Conservation (phyloP, 2,329 filamentous ascomycete genomes). For the Seiridium unicorne region DNA sequence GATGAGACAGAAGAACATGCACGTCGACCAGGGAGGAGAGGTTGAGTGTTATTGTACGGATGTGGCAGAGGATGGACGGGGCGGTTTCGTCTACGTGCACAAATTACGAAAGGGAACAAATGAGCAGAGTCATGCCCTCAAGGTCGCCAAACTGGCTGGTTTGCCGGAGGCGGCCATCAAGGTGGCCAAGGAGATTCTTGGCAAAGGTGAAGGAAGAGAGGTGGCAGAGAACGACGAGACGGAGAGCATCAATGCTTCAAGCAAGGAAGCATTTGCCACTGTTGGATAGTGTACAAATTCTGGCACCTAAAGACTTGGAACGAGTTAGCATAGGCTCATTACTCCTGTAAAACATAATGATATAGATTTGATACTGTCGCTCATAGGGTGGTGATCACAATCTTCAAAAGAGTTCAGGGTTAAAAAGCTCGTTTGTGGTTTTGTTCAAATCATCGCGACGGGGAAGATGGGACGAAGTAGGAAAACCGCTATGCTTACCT, state of each 20-base stretch:
- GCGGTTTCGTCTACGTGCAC: constrained; percentile 84
- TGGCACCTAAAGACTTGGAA: neutral
- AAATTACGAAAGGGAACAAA: constrained; percentile 80
- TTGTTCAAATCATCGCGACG: constrained; percentile 55
- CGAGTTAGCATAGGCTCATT: neutral
- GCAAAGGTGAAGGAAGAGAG: neutral
- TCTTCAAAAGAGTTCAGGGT: constrained; percentile 61
- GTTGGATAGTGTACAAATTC: neutral
- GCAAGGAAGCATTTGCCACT: neutral
- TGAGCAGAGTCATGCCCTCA: constrained; percentile 83
- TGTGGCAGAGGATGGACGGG: constrained; percentile 68
- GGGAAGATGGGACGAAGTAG: constrained; percentile 4
- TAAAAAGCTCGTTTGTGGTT: constrained; percentile 64
- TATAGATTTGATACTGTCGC: constrained; percentile 30
- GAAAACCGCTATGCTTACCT: constrained; percentile 41
- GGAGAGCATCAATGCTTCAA: neutral
- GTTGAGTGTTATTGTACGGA: constrained; percentile 87
- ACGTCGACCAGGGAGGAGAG: constrained; percentile 27
- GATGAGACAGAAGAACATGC: constrained; percentile 52
- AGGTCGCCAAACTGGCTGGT: constrained; percentile 87
- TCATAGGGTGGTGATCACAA: constrained; percentile 59
- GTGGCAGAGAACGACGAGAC: neutral
- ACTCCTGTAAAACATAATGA: neutral
- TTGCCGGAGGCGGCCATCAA: constrained; percentile 71
- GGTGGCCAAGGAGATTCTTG: constrained; percentile 62